Percentiles rank a stretch among this genome's conserved stretches.
Evolutionary conservation across 169 alveolate species (phyloP).

Genomic region (Cyclospora cayetanensis): DNA sequence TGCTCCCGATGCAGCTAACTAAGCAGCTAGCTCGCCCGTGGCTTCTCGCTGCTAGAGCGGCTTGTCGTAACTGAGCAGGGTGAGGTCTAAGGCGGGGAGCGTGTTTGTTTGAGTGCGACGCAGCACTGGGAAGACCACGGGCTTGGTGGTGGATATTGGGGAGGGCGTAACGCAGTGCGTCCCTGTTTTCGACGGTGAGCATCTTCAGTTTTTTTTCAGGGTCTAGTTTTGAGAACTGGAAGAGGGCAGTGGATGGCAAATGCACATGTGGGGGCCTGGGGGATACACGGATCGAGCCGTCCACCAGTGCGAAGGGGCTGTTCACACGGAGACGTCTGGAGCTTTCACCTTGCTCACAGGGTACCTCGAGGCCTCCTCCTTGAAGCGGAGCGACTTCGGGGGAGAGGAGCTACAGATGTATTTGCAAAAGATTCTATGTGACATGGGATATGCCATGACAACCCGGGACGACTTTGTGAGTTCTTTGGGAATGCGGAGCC

Average conservation of each 20-base stretch:
- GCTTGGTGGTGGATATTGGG: slow-evolving; percentile 84
- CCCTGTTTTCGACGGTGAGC: slow-evolving; percentile 84
- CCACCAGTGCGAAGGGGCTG: too few relatives aligned
- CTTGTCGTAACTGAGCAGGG: too few relatives aligned
- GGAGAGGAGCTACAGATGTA: slow-evolving; percentile 82
- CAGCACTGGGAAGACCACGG: slow-evolving; percentile 84
- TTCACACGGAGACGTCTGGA: too few relatives aligned
- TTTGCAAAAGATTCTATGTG: slow-evolving; percentile 77
- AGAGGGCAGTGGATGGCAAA: too few relatives aligned
- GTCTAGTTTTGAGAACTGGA: not conserved
- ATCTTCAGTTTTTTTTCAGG: not conserved
- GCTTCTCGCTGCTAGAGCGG: too few relatives aligned
- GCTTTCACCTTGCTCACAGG: slow-evolving; percentile 37
- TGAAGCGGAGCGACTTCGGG: slow-evolving; percentile 78
- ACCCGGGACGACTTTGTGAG: slow-evolving; percentile 78
- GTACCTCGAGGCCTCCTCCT: slow-evolving; percentile 42
- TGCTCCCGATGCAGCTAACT: too few relatives aligned
- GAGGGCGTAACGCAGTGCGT: slow-evolving; percentile 85
- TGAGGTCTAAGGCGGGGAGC: not conserved
- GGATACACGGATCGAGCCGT: too few relatives aligned
- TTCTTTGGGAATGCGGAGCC: too few relatives aligned
- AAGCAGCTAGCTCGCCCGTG: too few relatives aligned
- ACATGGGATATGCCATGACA: slow-evolving; percentile 78
- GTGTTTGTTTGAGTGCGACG: not conserved
- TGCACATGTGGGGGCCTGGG: too few relatives aligned